These are phyloP conservation scores for Apodospora peruviana DNA, from an alignment of 495 filamentous ascomycete genomes.

Conservation along the genomic window DNA sequence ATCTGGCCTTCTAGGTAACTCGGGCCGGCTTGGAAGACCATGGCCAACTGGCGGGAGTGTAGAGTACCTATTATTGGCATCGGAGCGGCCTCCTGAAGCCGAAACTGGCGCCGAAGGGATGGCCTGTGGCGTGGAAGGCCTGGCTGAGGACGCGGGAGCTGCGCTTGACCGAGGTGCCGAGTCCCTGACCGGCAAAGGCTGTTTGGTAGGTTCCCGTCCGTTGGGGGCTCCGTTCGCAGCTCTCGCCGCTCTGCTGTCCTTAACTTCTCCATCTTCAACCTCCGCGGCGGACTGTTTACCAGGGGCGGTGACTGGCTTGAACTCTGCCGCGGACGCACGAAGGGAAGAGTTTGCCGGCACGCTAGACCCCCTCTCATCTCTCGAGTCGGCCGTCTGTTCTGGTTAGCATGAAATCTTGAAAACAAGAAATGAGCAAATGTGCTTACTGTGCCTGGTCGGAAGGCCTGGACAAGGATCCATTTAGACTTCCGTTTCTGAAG, in stretches of 20 bases:
- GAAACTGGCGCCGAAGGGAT: conserved; percentile 10
- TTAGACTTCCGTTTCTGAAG: conserved; percentile 70
- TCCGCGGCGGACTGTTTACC: conserved; percentile 41
- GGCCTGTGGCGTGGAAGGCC: conserved; percentile 16
- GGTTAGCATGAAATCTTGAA: conserved; percentile 13
- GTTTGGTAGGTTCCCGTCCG: conserved; percentile 3
- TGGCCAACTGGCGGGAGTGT: conserved; percentile 28
- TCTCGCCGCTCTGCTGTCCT: conserved; percentile 49
- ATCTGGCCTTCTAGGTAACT: conserved; percentile 40
- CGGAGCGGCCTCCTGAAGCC: conserved; percentile 13
- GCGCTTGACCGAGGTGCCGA: conserved; percentile 8
- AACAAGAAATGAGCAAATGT: conserved; percentile 21
- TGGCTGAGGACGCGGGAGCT: conserved; percentile 4
- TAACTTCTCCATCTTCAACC: conserved; percentile 76
- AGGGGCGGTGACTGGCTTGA: conserved; percentile 35
- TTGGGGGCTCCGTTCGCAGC: conserved; percentile 9
- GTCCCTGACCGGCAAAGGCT: conserved; percentile 12
- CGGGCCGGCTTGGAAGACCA: conserved; percentile 31
- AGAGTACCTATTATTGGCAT: conserved; percentile 26
- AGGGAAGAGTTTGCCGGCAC: conserved; percentile 21
- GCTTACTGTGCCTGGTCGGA: conserved; percentile 49
- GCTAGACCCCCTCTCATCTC: conserved; percentile 28
- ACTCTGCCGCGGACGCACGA: conserved; percentile 40
- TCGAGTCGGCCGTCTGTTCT: conserved; percentile 32
- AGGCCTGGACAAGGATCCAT: conserved; percentile 84